Percentiles rank a stretch among this genome's conserved stretches.
These are phyloP conservation scores for Hyphopichia pseudoburtonii DNA, from an alignment of 1,139 yeast genomes.

Conservation along the genomic window DNA sequence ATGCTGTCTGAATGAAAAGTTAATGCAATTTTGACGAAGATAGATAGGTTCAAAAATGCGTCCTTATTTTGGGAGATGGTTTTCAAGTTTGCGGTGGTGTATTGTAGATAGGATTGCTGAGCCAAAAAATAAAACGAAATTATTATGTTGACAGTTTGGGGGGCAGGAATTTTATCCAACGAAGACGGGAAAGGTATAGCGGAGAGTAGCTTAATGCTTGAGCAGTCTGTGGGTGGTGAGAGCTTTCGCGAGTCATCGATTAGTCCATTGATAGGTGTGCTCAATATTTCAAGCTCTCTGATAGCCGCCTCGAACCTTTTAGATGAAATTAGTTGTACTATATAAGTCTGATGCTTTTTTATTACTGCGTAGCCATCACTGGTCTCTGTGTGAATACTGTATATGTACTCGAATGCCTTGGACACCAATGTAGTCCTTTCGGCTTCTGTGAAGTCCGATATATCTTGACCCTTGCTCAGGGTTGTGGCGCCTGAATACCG, in stretches of 20 bases:
- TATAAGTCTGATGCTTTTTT: constrained; percentile 29
- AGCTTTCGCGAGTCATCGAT: too few species aligned
- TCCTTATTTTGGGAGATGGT: constrained; percentile 1
- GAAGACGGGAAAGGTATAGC: not conserved
- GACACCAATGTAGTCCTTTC: not conserved
- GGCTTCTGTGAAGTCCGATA: not conserved
- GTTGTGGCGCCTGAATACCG: not conserved
- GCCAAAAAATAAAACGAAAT: constrained; percentile 4
- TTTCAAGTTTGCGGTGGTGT: not conserved
- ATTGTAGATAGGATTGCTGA: constrained; percentile 3
- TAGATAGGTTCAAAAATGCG: not conserved
- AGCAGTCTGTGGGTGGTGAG: too few species aligned
- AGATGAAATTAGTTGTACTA: constrained; percentile 27
- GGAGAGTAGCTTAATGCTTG: not conserved
- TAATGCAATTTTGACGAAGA: constrained; percentile 1
- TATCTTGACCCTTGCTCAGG: not conserved
- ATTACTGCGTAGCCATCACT: too few species aligned
- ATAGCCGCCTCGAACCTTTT: constrained; percentile 18
- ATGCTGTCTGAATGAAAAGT: not conserved
- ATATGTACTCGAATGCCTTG: constrained; percentile 4
- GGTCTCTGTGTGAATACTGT: not conserved
- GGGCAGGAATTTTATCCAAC: not conserved
- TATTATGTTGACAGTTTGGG: not conserved
- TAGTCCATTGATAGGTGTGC: too few species aligned
- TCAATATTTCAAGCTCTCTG: not conserved